Conservation (phyloP, 1,284 basidiomycete species). For the Apiotrichum gamsii region DNA sequence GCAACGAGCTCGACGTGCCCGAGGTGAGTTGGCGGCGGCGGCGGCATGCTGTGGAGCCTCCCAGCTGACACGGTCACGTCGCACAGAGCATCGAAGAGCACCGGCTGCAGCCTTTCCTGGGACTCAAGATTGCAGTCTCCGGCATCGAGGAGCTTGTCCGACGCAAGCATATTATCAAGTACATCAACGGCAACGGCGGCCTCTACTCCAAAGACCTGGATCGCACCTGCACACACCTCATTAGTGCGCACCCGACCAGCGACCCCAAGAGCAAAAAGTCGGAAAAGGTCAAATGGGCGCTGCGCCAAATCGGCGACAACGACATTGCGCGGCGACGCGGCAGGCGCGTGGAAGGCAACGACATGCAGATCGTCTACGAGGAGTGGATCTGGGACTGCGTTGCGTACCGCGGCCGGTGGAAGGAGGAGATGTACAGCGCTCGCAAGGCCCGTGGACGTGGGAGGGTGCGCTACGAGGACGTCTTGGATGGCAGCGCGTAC, state of each 20-base stretch:
- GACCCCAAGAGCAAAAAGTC: slow-evolving; percentile 28
- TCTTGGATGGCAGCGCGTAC: slow-evolving; percentile 25
- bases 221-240: slow-evolving; percentile 41
- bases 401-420: slow-evolving; percentile 38
- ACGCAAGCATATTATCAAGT: slow-evolving; percentile 34
- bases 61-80: background rate
- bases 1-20: slow-evolving; percentile 26
- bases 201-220: slow-evolving; percentile 44
- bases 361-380: slow-evolving; percentile 41
- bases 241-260: slow-evolving; percentile 33
- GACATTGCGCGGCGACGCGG: slow-evolving; percentile 29
- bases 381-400: slow-evolving; percentile 49
- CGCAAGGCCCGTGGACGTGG: slow-evolving; percentile 28
- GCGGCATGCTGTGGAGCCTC: no score
- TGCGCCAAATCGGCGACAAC: slow-evolving; percentile 29
- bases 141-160: slow-evolving; percentile 40
- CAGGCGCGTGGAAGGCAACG: slow-evolving; percentile 23
- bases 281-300: slow-evolving; percentile 43
- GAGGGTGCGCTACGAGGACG: slow-evolving; percentile 26
- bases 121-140: slow-evolving; percentile 37
- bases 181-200: slow-evolving; percentile 36
- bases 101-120: slow-evolving; percentile 33
- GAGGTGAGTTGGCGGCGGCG: slow-evolving; percentile 21
- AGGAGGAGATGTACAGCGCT: slow-evolving; percentile 42
- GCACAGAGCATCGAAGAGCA: slow-evolving; percentile 20